phyloP scores from a whole-genome alignment of 2,329 filamentous ascomycete species.

The Westerdykella sp. region DNA sequence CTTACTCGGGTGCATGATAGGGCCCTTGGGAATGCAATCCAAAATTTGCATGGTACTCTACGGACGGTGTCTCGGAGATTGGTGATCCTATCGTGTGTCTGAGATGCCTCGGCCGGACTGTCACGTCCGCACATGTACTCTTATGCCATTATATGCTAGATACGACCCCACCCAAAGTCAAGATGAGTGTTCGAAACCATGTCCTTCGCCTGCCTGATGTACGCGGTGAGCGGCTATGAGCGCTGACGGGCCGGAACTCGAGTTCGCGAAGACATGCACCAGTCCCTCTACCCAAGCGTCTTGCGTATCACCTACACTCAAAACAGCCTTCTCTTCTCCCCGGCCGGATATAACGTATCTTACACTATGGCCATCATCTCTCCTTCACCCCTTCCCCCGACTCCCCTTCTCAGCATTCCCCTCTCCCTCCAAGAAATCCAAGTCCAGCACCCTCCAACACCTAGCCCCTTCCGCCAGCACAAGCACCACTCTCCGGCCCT shows the following conservation, averaged over 20 bases:
- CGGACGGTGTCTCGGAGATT: not conserved
- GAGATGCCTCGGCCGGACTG: not conserved
- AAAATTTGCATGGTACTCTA: slow-evolving; percentile 24
- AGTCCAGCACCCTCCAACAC: slow-evolving; percentile 52
- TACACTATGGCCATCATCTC: too few relatives aligned
- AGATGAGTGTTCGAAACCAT: not conserved
- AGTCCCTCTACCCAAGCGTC: too few relatives aligned
- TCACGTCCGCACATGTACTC: too few relatives aligned
- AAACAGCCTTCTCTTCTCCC: too few relatives aligned
- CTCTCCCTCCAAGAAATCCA: slow-evolving; percentile 37
- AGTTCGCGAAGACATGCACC: too few relatives aligned
- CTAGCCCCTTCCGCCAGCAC: slow-evolving; percentile 50
- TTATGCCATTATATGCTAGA: too few relatives aligned
- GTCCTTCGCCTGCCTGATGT: not conserved
- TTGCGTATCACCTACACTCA: too few relatives aligned
- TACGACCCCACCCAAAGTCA: too few relatives aligned
- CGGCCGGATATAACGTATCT: too few relatives aligned
- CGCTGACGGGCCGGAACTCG: too few relatives aligned
- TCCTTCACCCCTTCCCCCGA: too few relatives aligned
- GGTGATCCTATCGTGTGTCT: not conserved
- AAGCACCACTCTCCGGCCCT: slow-evolving; percentile 48
- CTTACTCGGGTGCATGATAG: slow-evolving; percentile 32
- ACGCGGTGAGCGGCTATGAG: too few relatives aligned
- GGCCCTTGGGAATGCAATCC: slow-evolving; percentile 35
- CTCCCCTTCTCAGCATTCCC: slow-evolving; percentile 1